These are phyloP conservation scores for Striga hermonthica DNA, from an alignment of 305 asterid genomes.

Conservation along the genomic window DNA sequence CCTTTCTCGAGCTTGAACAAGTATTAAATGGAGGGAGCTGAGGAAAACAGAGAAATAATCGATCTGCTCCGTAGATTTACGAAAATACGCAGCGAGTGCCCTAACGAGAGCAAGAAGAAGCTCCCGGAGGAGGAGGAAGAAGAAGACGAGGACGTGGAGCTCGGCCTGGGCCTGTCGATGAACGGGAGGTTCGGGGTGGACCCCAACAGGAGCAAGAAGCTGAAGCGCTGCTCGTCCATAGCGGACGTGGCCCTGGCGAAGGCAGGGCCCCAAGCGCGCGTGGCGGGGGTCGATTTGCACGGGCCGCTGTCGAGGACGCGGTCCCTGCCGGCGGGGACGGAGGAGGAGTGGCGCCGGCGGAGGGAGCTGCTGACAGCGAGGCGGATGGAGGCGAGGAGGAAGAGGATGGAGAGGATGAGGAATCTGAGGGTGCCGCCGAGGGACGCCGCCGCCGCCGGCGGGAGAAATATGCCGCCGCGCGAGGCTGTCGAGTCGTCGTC, in stretches of 20 bases:
- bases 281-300: neutral
- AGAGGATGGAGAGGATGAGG: neutral
- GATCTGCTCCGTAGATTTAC: slow-evolving; percentile 37
- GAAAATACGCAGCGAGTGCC: slow-evolving; percentile 5
- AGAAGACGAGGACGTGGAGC: slow-evolving; percentile 35
- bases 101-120: neutral
- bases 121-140: slow-evolving; percentile 5
- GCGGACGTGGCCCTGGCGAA: neutral
- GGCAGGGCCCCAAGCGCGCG: neutral
- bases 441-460: slow-evolving; percentile 1
- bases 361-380: slow-evolving; percentile 59
- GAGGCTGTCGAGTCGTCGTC: slow-evolving; percentile 34
- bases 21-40: slow-evolving; percentile 40
- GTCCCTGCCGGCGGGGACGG: slow-evolving; percentile 25
- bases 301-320: neutral
- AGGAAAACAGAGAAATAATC: slow-evolving; percentile 30
- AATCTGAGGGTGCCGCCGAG: slow-evolving; percentile 16
- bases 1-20: too few relatives aligned
- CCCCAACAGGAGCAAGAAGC: neutral
- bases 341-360: slow-evolving; percentile 60
- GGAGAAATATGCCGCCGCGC: slow-evolving; percentile 15
- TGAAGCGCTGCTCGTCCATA: neutral
- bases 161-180: neutral
- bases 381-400: slow-evolving; percentile 55
- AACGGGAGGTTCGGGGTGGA: neutral